Conservation (phyloP, 2,329 filamentous ascomycete genomes). For the Arthroderma uncinatum region DNA sequence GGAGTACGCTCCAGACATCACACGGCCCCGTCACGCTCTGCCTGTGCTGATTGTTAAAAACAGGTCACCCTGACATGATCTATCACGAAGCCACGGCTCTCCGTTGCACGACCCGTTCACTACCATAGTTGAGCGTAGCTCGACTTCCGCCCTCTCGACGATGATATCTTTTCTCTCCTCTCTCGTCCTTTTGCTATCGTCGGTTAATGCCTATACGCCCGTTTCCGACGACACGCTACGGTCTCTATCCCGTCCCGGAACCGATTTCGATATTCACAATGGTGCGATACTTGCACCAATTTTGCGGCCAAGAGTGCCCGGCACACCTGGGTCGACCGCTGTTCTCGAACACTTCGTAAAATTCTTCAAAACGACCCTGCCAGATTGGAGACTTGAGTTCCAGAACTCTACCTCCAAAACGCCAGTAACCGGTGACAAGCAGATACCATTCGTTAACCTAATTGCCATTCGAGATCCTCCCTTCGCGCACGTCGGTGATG, state of each 20-base stretch:
- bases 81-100: not conserved
- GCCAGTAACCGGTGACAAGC: slow-evolving; percentile 56
- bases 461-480: slow-evolving; percentile 83
- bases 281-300: slow-evolving; percentile 76
- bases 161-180: slow-evolving; percentile 7
- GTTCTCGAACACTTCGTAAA: slow-evolving; percentile 72
- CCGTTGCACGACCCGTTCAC: not conserved
- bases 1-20: no score
- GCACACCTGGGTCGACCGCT: slow-evolving; percentile 60
- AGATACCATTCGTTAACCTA: slow-evolving; percentile 76
- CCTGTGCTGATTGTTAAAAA: not conserved
- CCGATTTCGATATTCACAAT: slow-evolving; percentile 66
- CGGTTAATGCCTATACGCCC: slow-evolving; percentile 41
- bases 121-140: not conserved
- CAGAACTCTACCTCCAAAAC: slow-evolving; percentile 87
- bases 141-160: not conserved
- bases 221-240: slow-evolving; percentile 66
- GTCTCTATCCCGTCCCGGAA: slow-evolving; percentile 57
- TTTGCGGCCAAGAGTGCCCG: slow-evolving; percentile 76
- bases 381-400: slow-evolving; percentile 66
- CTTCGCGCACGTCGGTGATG: slow-evolving; percentile 61
- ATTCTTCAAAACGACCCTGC: slow-evolving; percentile 66
- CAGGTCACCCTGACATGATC: not conserved
- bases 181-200: slow-evolving; percentile 19
- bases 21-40: not conserved